These are phyloP conservation scores for Colletotrichum trifolii DNA, from an alignment of 2,329 filamentous ascomycete species.

Conservation along the genomic window DNA sequence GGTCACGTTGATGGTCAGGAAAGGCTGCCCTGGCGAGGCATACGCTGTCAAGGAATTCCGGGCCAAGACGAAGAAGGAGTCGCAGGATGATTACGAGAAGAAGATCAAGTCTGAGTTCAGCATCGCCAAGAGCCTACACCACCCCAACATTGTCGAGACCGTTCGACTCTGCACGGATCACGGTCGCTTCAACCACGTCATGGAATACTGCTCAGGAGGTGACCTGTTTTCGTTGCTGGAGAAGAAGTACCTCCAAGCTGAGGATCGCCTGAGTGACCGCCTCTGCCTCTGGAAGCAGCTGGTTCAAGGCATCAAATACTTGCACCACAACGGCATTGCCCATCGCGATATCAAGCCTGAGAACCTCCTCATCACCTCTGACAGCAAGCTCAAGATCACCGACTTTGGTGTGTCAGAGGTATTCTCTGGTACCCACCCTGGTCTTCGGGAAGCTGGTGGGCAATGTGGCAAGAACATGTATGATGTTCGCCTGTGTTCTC, in stretches of 20 bases:
- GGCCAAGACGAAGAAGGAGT: slow-evolving; percentile 75
- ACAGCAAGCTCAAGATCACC: slow-evolving; percentile 88
- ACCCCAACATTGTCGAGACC: slow-evolving; percentile 89
- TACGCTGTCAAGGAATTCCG: slow-evolving; percentile 92
- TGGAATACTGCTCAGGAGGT: slow-evolving; percentile 89
- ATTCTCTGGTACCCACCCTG: slow-evolving; percentile 84
- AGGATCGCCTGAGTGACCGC: slow-evolving; percentile 75
- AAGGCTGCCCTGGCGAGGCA: slow-evolving; percentile 71
- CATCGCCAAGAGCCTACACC: slow-evolving; percentile 85
- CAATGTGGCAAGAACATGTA: slow-evolving; percentile 80
- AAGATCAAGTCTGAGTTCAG: slow-evolving; percentile 94
- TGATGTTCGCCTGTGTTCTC: slow-evolving; percentile 74
- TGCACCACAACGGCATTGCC: slow-evolving; percentile 86
- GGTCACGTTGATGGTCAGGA: slow-evolving; percentile 82
- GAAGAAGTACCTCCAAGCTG: slow-evolving; percentile 73
- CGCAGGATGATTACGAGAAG: slow-evolving; percentile 79
- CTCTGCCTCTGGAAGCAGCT: slow-evolving; percentile 92
- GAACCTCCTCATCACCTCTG: slow-evolving; percentile 81
- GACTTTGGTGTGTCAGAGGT: slow-evolving; percentile 93
- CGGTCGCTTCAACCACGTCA: slow-evolving; percentile 87
- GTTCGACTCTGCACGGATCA: slow-evolving; percentile 79
- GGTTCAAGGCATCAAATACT: slow-evolving; percentile 82
- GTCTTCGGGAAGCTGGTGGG: slow-evolving; percentile 76
- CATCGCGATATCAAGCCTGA: slow-evolving; percentile 93
- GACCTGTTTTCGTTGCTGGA: slow-evolving; percentile 82